phyloP scores from a whole-genome alignment of 176 grass and related monocot genomes.

The Paspalum notatum region DNA sequence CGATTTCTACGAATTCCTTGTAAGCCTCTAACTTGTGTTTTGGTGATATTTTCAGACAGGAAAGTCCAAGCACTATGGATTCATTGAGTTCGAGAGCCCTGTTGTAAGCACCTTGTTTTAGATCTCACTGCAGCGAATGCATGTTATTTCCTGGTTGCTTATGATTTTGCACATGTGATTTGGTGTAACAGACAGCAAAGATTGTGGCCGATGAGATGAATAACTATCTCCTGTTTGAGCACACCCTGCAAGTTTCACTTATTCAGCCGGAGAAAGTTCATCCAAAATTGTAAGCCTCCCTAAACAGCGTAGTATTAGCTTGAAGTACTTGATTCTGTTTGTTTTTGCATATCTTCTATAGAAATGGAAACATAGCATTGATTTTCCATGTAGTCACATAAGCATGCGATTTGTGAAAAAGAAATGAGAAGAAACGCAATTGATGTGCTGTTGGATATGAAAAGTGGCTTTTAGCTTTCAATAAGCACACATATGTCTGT shows the following conservation, averaged over 20 bases:
- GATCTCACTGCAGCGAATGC: neutral
- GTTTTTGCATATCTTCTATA: neutral
- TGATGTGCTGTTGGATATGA: neutral
- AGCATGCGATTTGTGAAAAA: neutral
- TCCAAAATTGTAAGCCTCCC: conserved; percentile 68
- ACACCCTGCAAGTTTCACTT: conserved; percentile 68
- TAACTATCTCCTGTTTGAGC: conserved; percentile 92
- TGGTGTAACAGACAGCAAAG: conserved; percentile 69
- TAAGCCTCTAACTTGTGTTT: conserved; percentile 27
- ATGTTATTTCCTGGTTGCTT: conserved; percentile 1
- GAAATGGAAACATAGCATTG: neutral
- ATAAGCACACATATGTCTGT: neutral
- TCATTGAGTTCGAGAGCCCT: conserved; percentile 89
- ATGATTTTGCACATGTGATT: conserved; percentile 4
- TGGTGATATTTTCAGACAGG: conserved; percentile 64
- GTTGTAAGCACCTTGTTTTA: conserved; percentile 41
- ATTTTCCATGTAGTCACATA: neutral
- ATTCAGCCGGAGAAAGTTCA: conserved; percentile 74
- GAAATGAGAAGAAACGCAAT: neutral
- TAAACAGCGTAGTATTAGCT: neutral
- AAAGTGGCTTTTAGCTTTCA: neutral
- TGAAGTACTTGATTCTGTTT: conserved; percentile 1
- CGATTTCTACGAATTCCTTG: neutral
- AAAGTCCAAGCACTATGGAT: conserved; percentile 97
- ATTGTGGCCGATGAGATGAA: conserved; percentile 90